Base-by-base conservation (phyloP, 345 rosid species). In the Microcos paniculata region DNA sequence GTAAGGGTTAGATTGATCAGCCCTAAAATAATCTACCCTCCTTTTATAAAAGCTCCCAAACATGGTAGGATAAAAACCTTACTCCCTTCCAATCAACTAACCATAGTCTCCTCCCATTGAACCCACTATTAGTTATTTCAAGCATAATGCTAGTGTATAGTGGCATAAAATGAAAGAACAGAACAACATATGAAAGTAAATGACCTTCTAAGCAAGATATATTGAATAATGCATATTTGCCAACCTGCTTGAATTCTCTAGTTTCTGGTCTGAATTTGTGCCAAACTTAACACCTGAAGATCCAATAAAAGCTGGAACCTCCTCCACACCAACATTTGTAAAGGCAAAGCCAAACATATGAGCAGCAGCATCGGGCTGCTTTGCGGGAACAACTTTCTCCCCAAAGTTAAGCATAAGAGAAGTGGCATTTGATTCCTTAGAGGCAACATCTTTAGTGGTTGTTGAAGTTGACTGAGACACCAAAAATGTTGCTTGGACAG, bases 191-290 rank as follows among this genome's bases (percentile, higher is more conserved):
- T 21, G 59, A 31, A 19, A 23, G 26, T 33, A 51, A 1, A 49
- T 8, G 45, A 53, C 38, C 3, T 31, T 58, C 49, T 49, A 45
- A 49, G 19, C 45, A 40, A 69, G 28, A 57, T 19, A 61, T 4
- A 1, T 19, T 19, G 19, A 59, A 31, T 4, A 49, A 66, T 28
- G 40, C 23, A 68, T 6, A 30, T 52, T 21, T 24, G 67, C 89
- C 63, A 19, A 89, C 93, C 93, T 85, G 84, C 74, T 75, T 72
- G 81, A 70, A 52, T 67, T 85, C 52, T 75, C 87, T 62, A 83
- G 71, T 56, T 73, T 78, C 46, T 80, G 21, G 46, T 72, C 76
- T 53, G 79, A 71, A 63, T 77, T 77, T 59, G 70, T 51, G 64
- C 63, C 76, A 72, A 56, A 66, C 28, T 76, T 85, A 21, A 56